Conservation (phyloP, 306 rosid species). For the Cucumis hystrix region DNA sequence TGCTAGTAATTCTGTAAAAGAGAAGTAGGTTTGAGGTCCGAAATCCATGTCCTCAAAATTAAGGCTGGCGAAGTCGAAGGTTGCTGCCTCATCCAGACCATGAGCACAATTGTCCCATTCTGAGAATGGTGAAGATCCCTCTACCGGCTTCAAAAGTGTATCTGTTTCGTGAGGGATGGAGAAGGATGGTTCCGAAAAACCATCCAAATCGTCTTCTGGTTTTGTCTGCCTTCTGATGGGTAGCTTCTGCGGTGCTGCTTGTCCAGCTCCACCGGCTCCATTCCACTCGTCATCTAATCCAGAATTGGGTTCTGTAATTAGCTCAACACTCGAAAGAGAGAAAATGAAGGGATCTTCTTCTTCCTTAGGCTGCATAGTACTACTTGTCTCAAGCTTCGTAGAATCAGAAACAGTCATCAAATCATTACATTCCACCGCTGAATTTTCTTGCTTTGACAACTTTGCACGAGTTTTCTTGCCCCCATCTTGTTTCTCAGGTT, state of each 20-base stretch:
- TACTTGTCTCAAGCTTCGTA: slow-evolving; percentile 37
- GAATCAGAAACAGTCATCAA: slow-evolving; percentile 27
- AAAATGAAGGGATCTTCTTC: slow-evolving; percentile 61
- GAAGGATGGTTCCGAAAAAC: slow-evolving; percentile 15
- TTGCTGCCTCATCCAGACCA: slow-evolving; percentile 17
- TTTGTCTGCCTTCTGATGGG: slow-evolving; percentile 70
- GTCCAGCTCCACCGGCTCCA: slow-evolving; percentile 20
- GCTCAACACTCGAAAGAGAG: slow-evolving; percentile 52
- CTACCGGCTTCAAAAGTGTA: slow-evolving; percentile 21
- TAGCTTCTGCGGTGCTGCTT: slow-evolving; percentile 59
- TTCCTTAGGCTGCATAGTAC: slow-evolving; percentile 39
- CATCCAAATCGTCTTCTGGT: slow-evolving; percentile 53
- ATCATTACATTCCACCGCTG: slow-evolving; percentile 38
- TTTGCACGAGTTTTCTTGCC: slow-evolving; percentile 25
- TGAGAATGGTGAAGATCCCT: slow-evolving; percentile 12
- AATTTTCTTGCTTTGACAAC: slow-evolving; percentile 36
- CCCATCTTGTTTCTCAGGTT: slow-evolving; percentile 24
- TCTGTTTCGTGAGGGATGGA: slow-evolving; percentile 18
- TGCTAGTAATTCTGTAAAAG: slow-evolving; percentile 55
- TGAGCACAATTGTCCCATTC: slow-evolving; percentile 36
- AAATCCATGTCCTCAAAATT: slow-evolving; percentile 40
- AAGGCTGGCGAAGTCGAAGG: slow-evolving; percentile 30
- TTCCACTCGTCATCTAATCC: slow-evolving; percentile 53
- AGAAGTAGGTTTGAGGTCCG: slow-evolving; percentile 73
- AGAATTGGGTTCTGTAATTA: slow-evolving; percentile 36